Conservation (phyloP, 1,284 basidiomycete genomes). For the Cystobasidium slooffiae region DNA sequence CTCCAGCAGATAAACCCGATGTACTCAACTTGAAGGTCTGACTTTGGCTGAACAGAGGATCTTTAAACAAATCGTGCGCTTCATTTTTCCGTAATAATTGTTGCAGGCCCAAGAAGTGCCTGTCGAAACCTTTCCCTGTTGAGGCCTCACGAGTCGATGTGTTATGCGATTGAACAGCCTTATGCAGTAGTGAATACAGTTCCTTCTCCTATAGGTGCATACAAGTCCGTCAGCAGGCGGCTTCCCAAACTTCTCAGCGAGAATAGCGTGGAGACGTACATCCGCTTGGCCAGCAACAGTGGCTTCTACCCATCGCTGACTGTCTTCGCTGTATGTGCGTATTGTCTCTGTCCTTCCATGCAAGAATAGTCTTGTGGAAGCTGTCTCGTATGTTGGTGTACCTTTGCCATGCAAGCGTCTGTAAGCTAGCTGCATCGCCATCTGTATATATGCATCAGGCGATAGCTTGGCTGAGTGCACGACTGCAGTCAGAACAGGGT, state of each 20-base stretch:
- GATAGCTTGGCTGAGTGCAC: constrained; percentile 68
- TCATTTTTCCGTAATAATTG: constrained; percentile 65
- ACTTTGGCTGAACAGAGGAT: constrained; percentile 75
- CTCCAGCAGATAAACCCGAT: constrained; percentile 83
- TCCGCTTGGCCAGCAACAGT: constrained; percentile 67
- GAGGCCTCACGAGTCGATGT: constrained; percentile 77
- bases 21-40: constrained; percentile 91
- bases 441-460: constrained; percentile 90
- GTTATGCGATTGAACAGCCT: constrained; percentile 75
- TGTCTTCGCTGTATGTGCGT: constrained; percentile 75
- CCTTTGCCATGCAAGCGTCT: constrained; percentile 76
- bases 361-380: constrained; percentile 85
- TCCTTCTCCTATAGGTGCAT: constrained; percentile 57
- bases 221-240: constrained; percentile 6
- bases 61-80: constrained; percentile 69
- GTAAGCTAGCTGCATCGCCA: constrained; percentile 92
- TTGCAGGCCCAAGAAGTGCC: constrained; percentile 85
- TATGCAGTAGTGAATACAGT: constrained; percentile 66
- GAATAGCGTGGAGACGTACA: constrained; percentile 56
- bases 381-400: constrained; percentile 94
- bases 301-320: constrained; percentile 75
- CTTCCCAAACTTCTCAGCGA: constrained; percentile 44
- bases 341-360: constrained; percentile 93
- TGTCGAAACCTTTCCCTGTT: constrained; percentile 84
- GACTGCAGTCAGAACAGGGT: background rate